A percentile compares a stretch with the other conserved stretches of the same genome.
Evolutionary conservation across 2,329 filamentous ascomycete genomes (phyloP).

Genomic region (Aspergillus sergii): DNA sequence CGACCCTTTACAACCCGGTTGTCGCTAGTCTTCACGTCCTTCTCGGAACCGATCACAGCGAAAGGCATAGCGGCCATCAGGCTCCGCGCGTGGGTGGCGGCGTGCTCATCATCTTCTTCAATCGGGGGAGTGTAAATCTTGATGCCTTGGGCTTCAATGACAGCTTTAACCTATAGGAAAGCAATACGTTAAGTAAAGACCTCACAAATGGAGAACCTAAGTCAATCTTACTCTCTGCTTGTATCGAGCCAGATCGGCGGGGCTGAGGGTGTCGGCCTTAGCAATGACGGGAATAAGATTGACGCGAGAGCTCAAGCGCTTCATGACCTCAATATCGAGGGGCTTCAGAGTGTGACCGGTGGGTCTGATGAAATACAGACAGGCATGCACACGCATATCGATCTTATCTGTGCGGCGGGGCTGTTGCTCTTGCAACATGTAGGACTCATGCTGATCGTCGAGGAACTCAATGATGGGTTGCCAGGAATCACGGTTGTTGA

Average conservation of each 20-base stretch:
- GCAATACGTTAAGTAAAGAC: not conserved
- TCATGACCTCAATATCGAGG: conserved; percentile 99
- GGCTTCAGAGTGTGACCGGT: conserved; percentile 99
- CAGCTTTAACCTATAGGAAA: conserved; percentile 73
- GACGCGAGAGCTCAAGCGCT: conserved; percentile 95
- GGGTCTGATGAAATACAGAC: conserved; percentile 98
- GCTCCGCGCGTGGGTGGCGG: conserved; percentile 89
- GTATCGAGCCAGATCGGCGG: conserved; percentile 86
- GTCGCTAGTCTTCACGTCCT: conserved; percentile 95
- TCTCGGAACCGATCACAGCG: conserved; percentile 97
- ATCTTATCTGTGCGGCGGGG: conserved; percentile 98
- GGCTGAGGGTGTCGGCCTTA: conserved; percentile 97
- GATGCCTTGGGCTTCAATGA: conserved; percentile 97
- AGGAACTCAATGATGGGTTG: conserved; percentile 99
- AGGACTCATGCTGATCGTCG: conserved; percentile 99
- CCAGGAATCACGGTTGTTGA: conserved; percentile 99
- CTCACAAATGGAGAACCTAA: not conserved
- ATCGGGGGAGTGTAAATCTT: conserved; percentile 98
- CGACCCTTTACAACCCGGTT: conserved; percentile 97
- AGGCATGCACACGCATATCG: conserved; percentile 96
- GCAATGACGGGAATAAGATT: conserved; percentile 98
- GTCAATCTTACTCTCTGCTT: conserved; percentile 77
- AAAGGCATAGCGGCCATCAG: conserved; percentile 98
- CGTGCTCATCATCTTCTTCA: conserved; percentile 97
- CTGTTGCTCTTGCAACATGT: conserved; percentile 99